Conservation (phyloP, 148 eudicot genomes). For the Dysphania ambrosioides region DNA sequence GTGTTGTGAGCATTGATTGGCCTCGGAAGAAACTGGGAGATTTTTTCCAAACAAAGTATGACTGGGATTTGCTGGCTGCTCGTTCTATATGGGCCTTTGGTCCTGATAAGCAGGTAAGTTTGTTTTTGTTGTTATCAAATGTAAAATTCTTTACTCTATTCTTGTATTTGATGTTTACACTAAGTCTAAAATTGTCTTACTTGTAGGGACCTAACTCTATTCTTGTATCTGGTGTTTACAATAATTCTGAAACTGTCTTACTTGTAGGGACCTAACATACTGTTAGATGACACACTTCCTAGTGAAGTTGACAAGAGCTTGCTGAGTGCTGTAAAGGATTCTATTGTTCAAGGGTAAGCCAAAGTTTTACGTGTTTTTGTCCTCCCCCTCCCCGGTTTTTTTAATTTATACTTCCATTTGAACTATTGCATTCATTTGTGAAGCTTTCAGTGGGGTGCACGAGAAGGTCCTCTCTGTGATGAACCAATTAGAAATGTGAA, state of each 20-base stretch:
- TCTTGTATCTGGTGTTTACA: not conserved
- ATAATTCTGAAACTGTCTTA: not conserved
- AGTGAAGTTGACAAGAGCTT: slow-evolving; percentile 94
- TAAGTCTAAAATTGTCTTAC: too few species aligned
- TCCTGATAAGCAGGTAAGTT: slow-evolving; percentile 87
- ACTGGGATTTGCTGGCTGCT: slow-evolving; percentile 99
- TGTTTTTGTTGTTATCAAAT: not conserved
- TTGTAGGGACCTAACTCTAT: too few species aligned
- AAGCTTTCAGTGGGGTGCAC: slow-evolving; percentile 99
- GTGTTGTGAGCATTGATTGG: slow-evolving; percentile 93
- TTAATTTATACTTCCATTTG: not conserved
- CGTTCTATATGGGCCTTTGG: slow-evolving; percentile 99
- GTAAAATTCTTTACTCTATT: not conserved
- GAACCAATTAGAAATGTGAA: slow-evolving; percentile 98
- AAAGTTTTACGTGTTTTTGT: not conserved
- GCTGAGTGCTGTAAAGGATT: slow-evolving; percentile 88
- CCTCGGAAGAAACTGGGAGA: slow-evolving; percentile 82
- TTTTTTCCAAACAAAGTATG: slow-evolving; percentile 88
- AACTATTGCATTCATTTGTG: slow-evolving; percentile 6
- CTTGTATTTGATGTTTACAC: not conserved
- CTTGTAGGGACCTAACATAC: slow-evolving; percentile 86
- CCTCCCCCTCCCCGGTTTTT: not conserved
- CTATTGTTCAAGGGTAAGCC: slow-evolving; percentile 94
- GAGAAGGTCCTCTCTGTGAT: slow-evolving; percentile 98
- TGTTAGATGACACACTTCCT: slow-evolving; percentile 94